A percentile compares a stretch with the other conserved stretches of the same genome.
Evolutionary conservation across 805 yeast genomes (phyloP).

Genomic region (Lipomyces yamadae): DNA sequence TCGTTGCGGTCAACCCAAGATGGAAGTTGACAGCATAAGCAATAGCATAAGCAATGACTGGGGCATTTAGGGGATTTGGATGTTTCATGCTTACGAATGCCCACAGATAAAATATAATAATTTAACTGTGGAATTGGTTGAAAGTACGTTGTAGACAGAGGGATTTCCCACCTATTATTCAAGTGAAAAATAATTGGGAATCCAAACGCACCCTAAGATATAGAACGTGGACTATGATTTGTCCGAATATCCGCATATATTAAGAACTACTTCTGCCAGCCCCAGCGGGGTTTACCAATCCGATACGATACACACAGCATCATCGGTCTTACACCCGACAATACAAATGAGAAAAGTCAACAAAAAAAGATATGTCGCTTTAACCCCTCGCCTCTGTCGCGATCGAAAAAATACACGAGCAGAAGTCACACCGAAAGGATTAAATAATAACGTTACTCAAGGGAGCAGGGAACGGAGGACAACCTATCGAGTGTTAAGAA

Average conservation of each 20-base stretch:
- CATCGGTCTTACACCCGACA: not conserved
- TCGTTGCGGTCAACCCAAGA: no score
- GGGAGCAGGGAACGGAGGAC: conserved; percentile 40
- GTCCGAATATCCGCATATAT: not conserved
- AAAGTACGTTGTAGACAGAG: no score
- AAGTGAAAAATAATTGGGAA: not conserved
- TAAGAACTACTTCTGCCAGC: not conserved
- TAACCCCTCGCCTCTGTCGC: conserved; percentile 31
- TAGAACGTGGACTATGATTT: not conserved
- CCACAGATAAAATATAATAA: no score
- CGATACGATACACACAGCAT: not conserved
- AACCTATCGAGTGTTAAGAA: conserved; percentile 30
- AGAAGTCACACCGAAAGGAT: conserved; percentile 34
- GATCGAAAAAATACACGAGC: conserved; percentile 6
- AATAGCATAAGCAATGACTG: no score
- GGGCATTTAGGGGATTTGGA: no score
- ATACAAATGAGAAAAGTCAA: not conserved
- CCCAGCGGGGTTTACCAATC: not conserved
- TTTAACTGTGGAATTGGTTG: no score
- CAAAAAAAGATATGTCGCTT: conserved; percentile 24
- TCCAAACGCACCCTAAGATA: not conserved
- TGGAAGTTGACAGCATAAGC: no score
- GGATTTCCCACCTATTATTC: no score
- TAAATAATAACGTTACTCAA: conserved; percentile 28
- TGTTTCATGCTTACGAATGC: no score